Evolutionary conservation across 306 rosid genomes (phyloP).

Genomic region (Astragalus membranaceus): DNA sequence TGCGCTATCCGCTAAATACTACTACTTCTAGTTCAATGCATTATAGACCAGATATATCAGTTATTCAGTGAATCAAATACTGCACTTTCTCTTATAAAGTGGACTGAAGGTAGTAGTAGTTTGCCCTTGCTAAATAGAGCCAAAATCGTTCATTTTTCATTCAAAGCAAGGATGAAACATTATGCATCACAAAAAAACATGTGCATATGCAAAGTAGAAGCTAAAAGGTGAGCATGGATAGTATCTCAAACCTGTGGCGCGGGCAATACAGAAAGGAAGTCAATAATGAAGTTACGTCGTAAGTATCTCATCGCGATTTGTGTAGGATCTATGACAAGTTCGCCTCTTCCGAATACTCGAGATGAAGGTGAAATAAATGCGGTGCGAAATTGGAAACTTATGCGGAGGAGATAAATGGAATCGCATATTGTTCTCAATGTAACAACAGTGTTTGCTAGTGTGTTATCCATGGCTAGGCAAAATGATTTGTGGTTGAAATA

Average conservation of each 20-base stretch:
- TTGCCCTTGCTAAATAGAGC: background rate
- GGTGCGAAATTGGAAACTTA: slow-evolving; percentile 69
- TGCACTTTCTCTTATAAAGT: too few relatives aligned
- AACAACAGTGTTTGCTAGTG: slow-evolving; percentile 41
- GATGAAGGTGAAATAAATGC: slow-evolving; percentile 91
- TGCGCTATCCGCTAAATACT: too few relatives aligned
- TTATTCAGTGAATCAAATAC: too few relatives aligned
- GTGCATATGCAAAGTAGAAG: background rate
- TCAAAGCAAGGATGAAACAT: background rate
- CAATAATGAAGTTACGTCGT: slow-evolving; percentile 57
- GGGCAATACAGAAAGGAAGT: slow-evolving; percentile 68
- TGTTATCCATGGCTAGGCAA: slow-evolving; percentile 70
- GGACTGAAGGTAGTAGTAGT: too few relatives aligned
- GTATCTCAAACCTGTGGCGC: slow-evolving; percentile 71
- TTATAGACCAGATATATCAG: too few relatives aligned
- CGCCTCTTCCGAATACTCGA: slow-evolving; percentile 91
- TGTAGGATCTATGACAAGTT: slow-evolving; percentile 80
- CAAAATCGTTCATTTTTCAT: background rate
- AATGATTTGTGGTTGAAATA: slow-evolving; percentile 49
- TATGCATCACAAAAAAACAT: background rate
- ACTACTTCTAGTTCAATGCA: too few relatives aligned
- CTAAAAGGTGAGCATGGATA: slow-evolving; percentile 2
- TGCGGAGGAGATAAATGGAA: slow-evolving; percentile 56
- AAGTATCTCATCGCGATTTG: slow-evolving; percentile 75
- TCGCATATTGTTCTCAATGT: slow-evolving; percentile 49